phyloP scores from a whole-genome alignment of 169 alveolate genomes.

The Plasmodium cynomolgi region DNA sequence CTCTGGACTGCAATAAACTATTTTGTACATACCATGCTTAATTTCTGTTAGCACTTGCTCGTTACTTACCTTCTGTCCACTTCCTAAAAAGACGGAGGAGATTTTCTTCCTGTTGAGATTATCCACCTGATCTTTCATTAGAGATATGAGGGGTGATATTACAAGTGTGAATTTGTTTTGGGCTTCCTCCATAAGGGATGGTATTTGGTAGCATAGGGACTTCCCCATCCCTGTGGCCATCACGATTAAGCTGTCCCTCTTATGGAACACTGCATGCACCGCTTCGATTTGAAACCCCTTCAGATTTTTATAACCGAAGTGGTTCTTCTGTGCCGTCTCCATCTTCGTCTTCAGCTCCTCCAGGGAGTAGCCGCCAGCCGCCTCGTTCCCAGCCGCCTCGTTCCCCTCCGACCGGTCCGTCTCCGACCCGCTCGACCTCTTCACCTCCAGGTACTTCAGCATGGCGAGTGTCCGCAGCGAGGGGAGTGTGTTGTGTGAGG shows the following conservation, averaged over 20 bases:
- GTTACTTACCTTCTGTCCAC: slow-evolving; percentile 72
- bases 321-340: slow-evolving; percentile 64
- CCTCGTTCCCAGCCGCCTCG: not conserved
- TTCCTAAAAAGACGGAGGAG: slow-evolving; percentile 77
- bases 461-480: not conserved
- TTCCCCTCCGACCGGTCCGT: slow-evolving; percentile 8
- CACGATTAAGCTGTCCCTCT: slow-evolving; percentile 94
- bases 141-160: slow-evolving; percentile 93
- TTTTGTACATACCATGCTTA: slow-evolving; percentile 32
- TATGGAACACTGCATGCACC: slow-evolving; percentile 92
- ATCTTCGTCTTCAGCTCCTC: slow-evolving; percentile 45
- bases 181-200: slow-evolving; percentile 88
- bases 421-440: slow-evolving; percentile 9
- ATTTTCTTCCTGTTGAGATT: slow-evolving; percentile 84
- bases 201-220: slow-evolving; percentile 95
- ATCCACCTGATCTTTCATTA: slow-evolving; percentile 94
- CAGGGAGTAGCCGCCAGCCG: not conserved
- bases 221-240: slow-evolving; percentile 99
- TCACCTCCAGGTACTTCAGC: slow-evolving; percentile 17
- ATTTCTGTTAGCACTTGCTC: slow-evolving; percentile 20
- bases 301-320: slow-evolving; percentile 63
- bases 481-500: not conserved
- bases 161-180: slow-evolving; percentile 91
- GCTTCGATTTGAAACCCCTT: slow-evolving; percentile 90
- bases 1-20: slow-evolving; percentile 69